Conservation (phyloP, 2,329 filamentous ascomycete genomes). For the Calycina herbarum region DNA sequence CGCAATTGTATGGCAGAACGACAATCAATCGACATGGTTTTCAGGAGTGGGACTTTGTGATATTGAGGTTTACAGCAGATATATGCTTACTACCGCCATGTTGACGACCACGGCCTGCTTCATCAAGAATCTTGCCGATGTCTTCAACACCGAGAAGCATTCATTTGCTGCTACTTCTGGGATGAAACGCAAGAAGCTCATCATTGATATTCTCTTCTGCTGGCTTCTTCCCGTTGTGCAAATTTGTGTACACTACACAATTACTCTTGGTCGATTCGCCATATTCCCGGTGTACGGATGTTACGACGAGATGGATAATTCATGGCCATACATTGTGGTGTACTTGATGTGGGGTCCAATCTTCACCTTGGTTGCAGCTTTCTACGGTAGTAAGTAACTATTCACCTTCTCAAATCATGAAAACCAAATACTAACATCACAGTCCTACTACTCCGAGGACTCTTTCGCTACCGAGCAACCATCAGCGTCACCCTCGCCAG, state of each 20-base stretch:
- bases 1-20: conserved; percentile 62
- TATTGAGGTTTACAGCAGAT: conserved; percentile 58
- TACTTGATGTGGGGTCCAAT: conserved; percentile 56
- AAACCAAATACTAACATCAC: conserved; percentile 17
- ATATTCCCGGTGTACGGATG: conserved; percentile 62
- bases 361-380: conserved; percentile 51
- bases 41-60: conserved; percentile 61
- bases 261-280: conserved; percentile 59
- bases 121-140: conserved; percentile 57
- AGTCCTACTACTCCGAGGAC: conserved; percentile 61
- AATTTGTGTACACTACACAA: conserved; percentile 57
- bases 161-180: conserved; percentile 50
- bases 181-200: conserved; percentile 47
- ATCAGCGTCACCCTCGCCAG: conserved; percentile 56
- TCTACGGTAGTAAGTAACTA: conserved; percentile 55
- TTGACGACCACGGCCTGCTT: conserved; percentile 57
- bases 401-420: neutral
- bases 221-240: conserved; percentile 54
- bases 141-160: conserved; percentile 59
- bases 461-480: conserved; percentile 58
- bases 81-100: conserved; percentile 52
- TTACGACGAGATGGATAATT: conserved; percentile 50
- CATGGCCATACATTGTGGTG: conserved; percentile 57
- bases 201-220: conserved; percentile 56
- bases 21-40: conserved; percentile 57